These are phyloP conservation scores for Biscogniauxia mediterranea DNA, from an alignment of 2,329 filamentous ascomycete species.

Conservation along the genomic window DNA sequence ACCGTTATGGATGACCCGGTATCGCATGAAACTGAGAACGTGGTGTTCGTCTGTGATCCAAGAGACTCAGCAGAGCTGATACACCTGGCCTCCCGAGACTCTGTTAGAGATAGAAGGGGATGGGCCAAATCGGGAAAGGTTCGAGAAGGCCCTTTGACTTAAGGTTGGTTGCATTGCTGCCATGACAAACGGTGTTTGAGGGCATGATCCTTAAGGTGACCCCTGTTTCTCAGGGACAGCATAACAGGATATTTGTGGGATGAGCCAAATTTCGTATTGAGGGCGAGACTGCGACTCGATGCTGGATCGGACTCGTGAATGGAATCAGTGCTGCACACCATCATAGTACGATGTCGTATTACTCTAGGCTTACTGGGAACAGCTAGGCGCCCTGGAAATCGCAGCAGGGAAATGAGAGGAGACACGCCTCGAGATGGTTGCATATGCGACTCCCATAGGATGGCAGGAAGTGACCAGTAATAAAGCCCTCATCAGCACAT, in stretches of 20 bases:
- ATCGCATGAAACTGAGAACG: conserved; percentile 17
- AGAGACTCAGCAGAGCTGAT: conserved; percentile 24
- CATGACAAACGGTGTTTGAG: conserved; percentile 17
- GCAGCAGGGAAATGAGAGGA: conserved; percentile 12
- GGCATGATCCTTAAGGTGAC: conserved; percentile 11
- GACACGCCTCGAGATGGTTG: background rate
- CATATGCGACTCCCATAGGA: background rate
- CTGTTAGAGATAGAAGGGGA: background rate
- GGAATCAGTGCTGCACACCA: background rate
- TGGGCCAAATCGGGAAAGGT: conserved; percentile 17
- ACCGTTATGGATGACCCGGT: background rate
- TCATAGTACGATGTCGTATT: conserved; percentile 1
- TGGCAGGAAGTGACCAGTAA: background rate
- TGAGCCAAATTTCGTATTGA: background rate
- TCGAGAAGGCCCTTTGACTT: conserved; percentile 23
- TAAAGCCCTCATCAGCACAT: background rate
- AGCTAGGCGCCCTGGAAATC: background rate
- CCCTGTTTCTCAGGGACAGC: conserved; percentile 6
- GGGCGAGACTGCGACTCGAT: background rate
- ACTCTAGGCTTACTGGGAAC: background rate
- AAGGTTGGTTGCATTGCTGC: conserved; percentile 10
- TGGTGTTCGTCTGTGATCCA: conserved; percentile 13
- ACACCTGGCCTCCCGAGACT: conserved; percentile 9
- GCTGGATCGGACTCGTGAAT: background rate
- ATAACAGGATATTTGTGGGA: background rate